Base-by-base conservation (phyloP, 495 filamentous ascomycete species). In the Lepidopterella palustris region DNA sequence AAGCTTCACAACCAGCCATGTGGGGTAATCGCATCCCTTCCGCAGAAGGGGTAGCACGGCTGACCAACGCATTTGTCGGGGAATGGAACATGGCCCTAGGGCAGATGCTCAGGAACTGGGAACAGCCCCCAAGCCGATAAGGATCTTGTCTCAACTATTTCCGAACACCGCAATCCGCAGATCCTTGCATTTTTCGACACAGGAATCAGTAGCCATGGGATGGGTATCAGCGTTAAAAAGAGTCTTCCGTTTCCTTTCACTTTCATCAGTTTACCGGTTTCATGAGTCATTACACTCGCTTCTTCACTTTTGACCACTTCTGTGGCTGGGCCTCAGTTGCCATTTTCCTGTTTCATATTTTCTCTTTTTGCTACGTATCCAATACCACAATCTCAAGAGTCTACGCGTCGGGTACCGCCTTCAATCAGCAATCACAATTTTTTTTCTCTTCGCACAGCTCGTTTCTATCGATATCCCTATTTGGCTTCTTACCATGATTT, bases 71-170 rank as follows among this genome's bases (percentile, higher is more conserved):
- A 31, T 86, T 88, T 67, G 74, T 78, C 59, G 77, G 75, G 39
- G 86, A 88, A 65, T 91, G 87, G 87, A 81, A 76, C 21, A 75
- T 74, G 63, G 87, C 87, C 6, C 70, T 89, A 23, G 72, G 77
- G 23, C 79, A 80, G 59, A 82, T 90, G 82, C 76, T 91, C 47
- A 72, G 80, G 35, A 84, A 90, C 69, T 91, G 87, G 87, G 76
- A 80, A 48, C 72, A 69, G 2, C 73, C 81, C 5, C 87, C 87
- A 25, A 62, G 35, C 49, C 15, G 52, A 18, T 57, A 42, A 49
- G 56, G n/a, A 9, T 15, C 27, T 6, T 50, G 9, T n/a, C n/a
- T n/a, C 23, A 21, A 21, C 45, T 21, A 13, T 26, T 49, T 10
- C 20, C 18, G 45, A 15, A 23, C 18, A 20, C 42, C n/a, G n/a